Base-by-base conservation (phyloP, 106 monocot species). In the Triglochin maritima region DNA sequence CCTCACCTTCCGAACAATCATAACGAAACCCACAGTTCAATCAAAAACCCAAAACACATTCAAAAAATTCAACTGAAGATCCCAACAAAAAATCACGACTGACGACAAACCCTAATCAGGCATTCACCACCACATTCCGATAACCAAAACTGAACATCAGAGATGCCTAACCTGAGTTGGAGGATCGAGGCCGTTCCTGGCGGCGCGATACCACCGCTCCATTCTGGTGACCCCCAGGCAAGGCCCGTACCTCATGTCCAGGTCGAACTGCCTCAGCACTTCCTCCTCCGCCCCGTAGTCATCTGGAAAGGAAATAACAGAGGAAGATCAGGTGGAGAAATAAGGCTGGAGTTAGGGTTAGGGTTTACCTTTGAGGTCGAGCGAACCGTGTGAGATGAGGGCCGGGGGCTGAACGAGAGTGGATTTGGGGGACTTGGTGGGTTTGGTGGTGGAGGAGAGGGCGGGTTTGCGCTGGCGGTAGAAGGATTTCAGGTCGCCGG, bases 171-270 rank as follows among this genome's bases (percentile, higher is more conserved):
- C 46, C 12, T 88, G 85, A 1, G 44, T 4, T 3, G 92, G 85
- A 9, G 92, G 85, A 14, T 80, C 13, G 41, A 93, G 81, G 1
- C 85, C 92, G 81, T 86, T 81, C 3, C 72, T 66, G 4, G 44
- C 10, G 1, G 92, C 92, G 4, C 92, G 73, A 49, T 85, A 77
- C 92, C 88, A 93, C 41, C 92, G 80, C 69, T 83, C 69, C 48
- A 83, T 60, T 6, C 92, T 80, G 16, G 74, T 77, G 47, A 93
- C 71, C 3, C 92, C 88, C 4, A 88, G 44, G 63, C 85, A 93
- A 7, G 88, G 88, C 6, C 92, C 88, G 73, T 75, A 88, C 67
- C 63, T 72, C 85, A 88, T 83, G 67, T 88, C 83, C 92, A 93
- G 77, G 66, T 93, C 92, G 69, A 93, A 93, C 62, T 78, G 79